Percentiles rank a stretch among this genome's conserved stretches.
These are phyloP conservation scores for Penicillium bovifimosum DNA, from an alignment of 495 filamentous ascomycete species.

Conservation along the genomic window DNA sequence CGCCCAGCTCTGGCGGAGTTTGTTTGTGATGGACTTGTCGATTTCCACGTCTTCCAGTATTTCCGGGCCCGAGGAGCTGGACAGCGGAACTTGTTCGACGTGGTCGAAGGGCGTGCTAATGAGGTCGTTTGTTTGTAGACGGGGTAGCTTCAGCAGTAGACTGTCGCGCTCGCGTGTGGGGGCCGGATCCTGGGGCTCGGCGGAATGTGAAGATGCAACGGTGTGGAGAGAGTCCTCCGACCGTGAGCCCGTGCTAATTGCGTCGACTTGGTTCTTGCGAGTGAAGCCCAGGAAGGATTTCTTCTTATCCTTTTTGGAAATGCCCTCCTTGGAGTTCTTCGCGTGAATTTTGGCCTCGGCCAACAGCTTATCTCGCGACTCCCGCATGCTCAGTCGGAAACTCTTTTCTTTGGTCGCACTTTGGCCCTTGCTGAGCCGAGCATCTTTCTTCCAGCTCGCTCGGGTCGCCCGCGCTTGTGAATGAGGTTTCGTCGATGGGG, in stretches of 20 bases:
- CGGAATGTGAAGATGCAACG: slow-evolving; percentile 5
- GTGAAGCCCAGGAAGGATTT: slow-evolving; percentile 3
- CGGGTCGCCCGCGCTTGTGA: slow-evolving; percentile 1
- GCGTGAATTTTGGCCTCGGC: neutral
- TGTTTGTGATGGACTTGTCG: slow-evolving; percentile 9
- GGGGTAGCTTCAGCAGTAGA: slow-evolving; percentile 31
- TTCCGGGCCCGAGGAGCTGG: neutral
- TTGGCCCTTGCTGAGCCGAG: neutral
- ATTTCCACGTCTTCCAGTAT: neutral
- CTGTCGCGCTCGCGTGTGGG: slow-evolving; percentile 18
- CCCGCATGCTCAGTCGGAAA: neutral
- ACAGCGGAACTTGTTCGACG: neutral
- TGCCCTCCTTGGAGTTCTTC: neutral
- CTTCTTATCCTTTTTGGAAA: slow-evolving; percentile 3
- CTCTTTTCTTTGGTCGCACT: neutral
- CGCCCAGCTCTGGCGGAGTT: slow-evolving; percentile 8
- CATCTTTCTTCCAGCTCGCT: neutral
- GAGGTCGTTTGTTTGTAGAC: slow-evolving; percentile 32
- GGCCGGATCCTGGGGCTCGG: slow-evolving; percentile 10
- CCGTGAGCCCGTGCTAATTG: slow-evolving; percentile 1
- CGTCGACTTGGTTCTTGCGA: neutral
- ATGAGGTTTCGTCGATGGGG: slow-evolving; percentile 26
- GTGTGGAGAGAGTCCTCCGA: slow-evolving; percentile 5
- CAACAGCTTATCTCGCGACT: neutral
- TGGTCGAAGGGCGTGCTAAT: slow-evolving; percentile 10